These are phyloP conservation scores for Mycena belliarum DNA, from an alignment of 768 basidiomycete genomes.

Conservation along the genomic window DNA sequence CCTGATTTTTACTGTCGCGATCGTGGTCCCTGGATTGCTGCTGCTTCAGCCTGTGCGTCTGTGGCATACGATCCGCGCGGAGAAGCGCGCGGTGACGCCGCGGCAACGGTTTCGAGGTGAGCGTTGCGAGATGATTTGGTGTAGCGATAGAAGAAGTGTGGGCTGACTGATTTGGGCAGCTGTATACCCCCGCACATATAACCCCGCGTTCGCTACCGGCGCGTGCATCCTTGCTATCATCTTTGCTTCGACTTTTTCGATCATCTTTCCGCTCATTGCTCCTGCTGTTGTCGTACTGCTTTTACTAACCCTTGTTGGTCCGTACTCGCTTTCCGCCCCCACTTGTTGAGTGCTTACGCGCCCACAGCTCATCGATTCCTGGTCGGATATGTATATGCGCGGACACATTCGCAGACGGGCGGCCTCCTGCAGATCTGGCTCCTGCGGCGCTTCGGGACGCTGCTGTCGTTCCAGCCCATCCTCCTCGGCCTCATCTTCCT, in stretches of 20 bases:
- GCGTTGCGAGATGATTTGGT: too few species aligned
- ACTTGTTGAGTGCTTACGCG: neutral
- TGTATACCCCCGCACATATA: constrained; percentile 70
- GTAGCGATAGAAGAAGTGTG: too few species aligned
- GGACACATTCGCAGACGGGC: constrained; percentile 74
- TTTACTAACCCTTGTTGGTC: constrained; percentile 66
- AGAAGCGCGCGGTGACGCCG: constrained; percentile 68
- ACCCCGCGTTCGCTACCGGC: constrained; percentile 66
- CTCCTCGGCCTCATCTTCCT: constrained; percentile 74
- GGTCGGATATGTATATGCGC: constrained; percentile 74
- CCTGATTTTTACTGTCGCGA: constrained; percentile 62
- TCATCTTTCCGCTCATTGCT: constrained; percentile 77
- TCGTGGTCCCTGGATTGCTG: constrained; percentile 70
- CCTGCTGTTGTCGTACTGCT: constrained; percentile 70
- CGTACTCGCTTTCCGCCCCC: constrained; percentile 26
- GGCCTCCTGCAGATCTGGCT: constrained; percentile 77
- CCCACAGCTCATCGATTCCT: constrained; percentile 74
- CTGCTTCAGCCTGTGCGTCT: constrained; percentile 71
- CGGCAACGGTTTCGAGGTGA: constrained; percentile 77
- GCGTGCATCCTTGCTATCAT: constrained; percentile 68
- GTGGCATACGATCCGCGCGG: constrained; percentile 54
- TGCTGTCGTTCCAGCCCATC: constrained; percentile 71
- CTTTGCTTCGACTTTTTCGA: constrained; percentile 70
- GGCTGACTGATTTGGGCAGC: constrained; percentile 37
- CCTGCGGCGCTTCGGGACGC: constrained; percentile 68